These are phyloP conservation scores for Pichia sp. DNA, from an alignment of 1,139 yeast species.

Conservation along the genomic window DNA sequence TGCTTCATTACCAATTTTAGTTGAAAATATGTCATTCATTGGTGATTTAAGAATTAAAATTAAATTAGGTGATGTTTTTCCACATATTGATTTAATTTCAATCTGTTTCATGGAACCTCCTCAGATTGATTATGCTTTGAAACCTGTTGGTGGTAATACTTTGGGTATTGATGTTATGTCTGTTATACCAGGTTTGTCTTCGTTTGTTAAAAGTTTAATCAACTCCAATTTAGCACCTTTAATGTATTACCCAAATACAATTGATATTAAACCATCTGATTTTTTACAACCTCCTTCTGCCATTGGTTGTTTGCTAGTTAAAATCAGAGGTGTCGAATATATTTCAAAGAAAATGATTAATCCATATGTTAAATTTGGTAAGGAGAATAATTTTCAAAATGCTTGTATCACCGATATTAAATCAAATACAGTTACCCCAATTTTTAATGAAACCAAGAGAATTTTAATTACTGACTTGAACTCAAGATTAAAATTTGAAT, in stretches of 20 bases:
- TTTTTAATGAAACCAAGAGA: slow-evolving; percentile 60
- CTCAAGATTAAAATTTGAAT: slow-evolving; percentile 48
- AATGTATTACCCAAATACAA: slow-evolving; percentile 76
- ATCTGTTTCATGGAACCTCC: slow-evolving; percentile 73
- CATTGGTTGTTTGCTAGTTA: slow-evolving; percentile 60
- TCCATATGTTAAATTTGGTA: slow-evolving; percentile 35
- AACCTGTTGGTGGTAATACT: slow-evolving; percentile 86
- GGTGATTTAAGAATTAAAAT: slow-evolving; percentile 66
- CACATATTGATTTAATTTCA: slow-evolving; percentile 66
- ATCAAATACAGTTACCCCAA: slow-evolving; percentile 48
- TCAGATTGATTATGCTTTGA: slow-evolving; percentile 65
- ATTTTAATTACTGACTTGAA: slow-evolving; percentile 53
- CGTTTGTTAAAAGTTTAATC: slow-evolving; percentile 64
- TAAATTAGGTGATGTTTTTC: slow-evolving; percentile 57
- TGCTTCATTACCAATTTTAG: slow-evolving; percentile 66
- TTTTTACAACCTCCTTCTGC: slow-evolving; percentile 62
- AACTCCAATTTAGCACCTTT: slow-evolving; percentile 67
- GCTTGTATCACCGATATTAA: slow-evolving; percentile 51
- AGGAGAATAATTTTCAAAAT: slow-evolving; percentile 37
- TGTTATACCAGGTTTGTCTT: slow-evolving; percentile 68
- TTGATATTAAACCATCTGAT: slow-evolving; percentile 69
- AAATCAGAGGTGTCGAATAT: slow-evolving; percentile 46
- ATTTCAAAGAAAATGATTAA: slow-evolving; percentile 42
- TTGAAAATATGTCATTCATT: slow-evolving; percentile 68
- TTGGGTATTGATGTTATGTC: slow-evolving; percentile 80